Percentiles rank a stretch among this genome's conserved stretches.
These are phyloP conservation scores for Rhodotorula mucilaginosa DNA, from an alignment of 1,284 basidiomycete genomes.

Conservation along the genomic window DNA sequence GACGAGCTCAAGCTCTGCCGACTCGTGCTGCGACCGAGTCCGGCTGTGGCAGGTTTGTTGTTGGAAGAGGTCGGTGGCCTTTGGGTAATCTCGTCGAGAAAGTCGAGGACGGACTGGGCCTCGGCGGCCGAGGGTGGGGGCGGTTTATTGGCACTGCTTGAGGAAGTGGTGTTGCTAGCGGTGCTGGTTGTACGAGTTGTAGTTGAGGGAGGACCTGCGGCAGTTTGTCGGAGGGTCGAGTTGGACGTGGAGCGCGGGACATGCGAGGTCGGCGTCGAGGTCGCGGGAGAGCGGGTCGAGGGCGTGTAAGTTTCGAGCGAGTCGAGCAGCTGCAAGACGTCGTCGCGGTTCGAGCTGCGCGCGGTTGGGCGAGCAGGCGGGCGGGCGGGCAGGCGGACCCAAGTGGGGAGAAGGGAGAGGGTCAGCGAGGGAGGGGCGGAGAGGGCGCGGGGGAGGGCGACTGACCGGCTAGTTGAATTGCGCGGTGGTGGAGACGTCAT, in stretches of 20 bases:
- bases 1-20: conserved; percentile 11
- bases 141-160: background rate
- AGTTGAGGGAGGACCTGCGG: background rate
- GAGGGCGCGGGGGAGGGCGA: background rate
- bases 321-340: conserved; percentile 83
- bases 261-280: background rate
- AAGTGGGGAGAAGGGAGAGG: conserved; percentile 3
- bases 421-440: background rate
- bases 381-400: background rate
- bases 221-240: background rate
- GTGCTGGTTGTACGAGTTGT: background rate
- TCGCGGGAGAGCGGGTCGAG: background rate
- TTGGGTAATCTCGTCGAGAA: conserved; percentile 90
- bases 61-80: conserved; percentile 53
- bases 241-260: conserved; percentile 22
- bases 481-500: conserved; percentile 2
- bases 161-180: background rate
- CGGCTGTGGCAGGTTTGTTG: conserved; percentile 6
- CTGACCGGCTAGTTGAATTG: conserved; percentile 16
- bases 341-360: conserved; percentile 47
- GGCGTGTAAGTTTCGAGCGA: conserved; percentile 71
- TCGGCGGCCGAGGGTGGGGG: conserved; percentile 50
- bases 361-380: background rate
- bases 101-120: conserved; percentile 70
- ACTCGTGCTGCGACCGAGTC: conserved; percentile 17